Conservation (phyloP, 306 rosid genomes). For the Echinosophora koreensis region DNA sequence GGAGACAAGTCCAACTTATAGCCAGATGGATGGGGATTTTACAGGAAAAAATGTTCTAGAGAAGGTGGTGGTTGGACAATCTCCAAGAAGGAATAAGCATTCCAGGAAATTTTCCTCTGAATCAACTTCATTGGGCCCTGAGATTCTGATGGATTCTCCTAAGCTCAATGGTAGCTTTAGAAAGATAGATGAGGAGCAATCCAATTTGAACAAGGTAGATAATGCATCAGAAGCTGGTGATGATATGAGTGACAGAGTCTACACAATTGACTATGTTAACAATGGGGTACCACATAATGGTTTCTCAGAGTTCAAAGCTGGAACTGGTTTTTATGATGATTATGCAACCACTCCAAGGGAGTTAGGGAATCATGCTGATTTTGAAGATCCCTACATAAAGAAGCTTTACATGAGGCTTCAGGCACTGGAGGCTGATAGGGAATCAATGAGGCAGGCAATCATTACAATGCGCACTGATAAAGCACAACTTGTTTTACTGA, state of each 20-base stretch:
- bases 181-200: slow-evolving; percentile 72
- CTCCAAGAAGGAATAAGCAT: slow-evolving; percentile 72
- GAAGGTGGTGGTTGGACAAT: slow-evolving; percentile 84
- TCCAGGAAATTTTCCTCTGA: slow-evolving; percentile 69
- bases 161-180: slow-evolving; percentile 58
- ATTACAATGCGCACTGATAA: slow-evolving; percentile 93
- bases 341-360: slow-evolving; percentile 62
- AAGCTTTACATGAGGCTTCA: slow-evolving; percentile 95
- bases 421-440: slow-evolving; percentile 98
- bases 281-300: slow-evolving; percentile 58
- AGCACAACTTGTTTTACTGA: slow-evolving; percentile 84
- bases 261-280: slow-evolving; percentile 85
- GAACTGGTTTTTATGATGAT: slow-evolving; percentile 58
- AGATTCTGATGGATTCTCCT: slow-evolving; percentile 66
- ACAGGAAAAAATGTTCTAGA: slow-evolving; percentile 63
- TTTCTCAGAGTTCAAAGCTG: slow-evolving; percentile 59
- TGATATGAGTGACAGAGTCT: slow-evolving; percentile 79
- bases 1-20: slow-evolving; percentile 76
- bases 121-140: slow-evolving; percentile 56
- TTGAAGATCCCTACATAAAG: slow-evolving; percentile 75
- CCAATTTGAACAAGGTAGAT: slow-evolving; percentile 68
- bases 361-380: slow-evolving; percentile 52
- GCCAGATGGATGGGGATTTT: slow-evolving; percentile 69
- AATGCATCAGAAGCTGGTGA: slow-evolving; percentile 80
- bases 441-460: slow-evolving; percentile 95